Percentiles rank a stretch among this genome's conserved stretches.
phyloP scores from a whole-genome alignment of 805 yeast genomes.

The Ogataea trehalophila region DNA sequence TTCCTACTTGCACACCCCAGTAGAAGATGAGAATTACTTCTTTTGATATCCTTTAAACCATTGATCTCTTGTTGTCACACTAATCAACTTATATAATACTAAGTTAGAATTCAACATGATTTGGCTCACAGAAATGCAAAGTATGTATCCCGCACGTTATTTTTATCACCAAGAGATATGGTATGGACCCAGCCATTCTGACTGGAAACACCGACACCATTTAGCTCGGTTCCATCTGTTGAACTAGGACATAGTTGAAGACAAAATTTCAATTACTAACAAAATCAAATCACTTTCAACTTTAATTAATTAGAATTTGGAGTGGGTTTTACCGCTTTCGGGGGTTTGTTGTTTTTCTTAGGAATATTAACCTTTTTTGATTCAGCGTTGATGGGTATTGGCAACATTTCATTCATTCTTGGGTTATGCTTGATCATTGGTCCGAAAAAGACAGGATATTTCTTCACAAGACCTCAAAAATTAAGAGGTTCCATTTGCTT shows the following conservation, averaged over 20 bases:
- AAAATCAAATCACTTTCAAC: neutral
- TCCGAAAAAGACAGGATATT: conserved; percentile 71
- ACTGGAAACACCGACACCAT: neutral
- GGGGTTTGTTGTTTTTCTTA: conserved; percentile 68
- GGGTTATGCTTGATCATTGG: conserved; percentile 88
- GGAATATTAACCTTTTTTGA: conserved; percentile 88
- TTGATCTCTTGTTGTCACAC: too few species aligned
- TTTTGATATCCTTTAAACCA: too few species aligned
- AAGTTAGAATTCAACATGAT: conserved; percentile 34
- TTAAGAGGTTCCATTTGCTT: conserved; percentile 84
- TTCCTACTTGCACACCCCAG: too few species aligned
- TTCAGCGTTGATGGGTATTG: conserved; percentile 82
- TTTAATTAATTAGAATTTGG: conserved; percentile 60
- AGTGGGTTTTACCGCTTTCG: conserved; percentile 87
- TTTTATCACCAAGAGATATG: neutral
- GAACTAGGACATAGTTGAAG: neutral
- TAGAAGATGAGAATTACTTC: too few species aligned
- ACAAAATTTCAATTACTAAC: neutral
- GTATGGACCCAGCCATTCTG: neutral
- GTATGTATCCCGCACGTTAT: conserved; percentile 38
- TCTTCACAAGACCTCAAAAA: conserved; percentile 84
- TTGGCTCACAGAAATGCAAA: conserved; percentile 75
- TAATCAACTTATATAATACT: too few species aligned
- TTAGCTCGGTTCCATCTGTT: neutral
- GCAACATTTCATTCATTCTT: conserved; percentile 73